Conservation (phyloP, 805 yeast genomes). For the Cyberlindnera bimundalis region DNA sequence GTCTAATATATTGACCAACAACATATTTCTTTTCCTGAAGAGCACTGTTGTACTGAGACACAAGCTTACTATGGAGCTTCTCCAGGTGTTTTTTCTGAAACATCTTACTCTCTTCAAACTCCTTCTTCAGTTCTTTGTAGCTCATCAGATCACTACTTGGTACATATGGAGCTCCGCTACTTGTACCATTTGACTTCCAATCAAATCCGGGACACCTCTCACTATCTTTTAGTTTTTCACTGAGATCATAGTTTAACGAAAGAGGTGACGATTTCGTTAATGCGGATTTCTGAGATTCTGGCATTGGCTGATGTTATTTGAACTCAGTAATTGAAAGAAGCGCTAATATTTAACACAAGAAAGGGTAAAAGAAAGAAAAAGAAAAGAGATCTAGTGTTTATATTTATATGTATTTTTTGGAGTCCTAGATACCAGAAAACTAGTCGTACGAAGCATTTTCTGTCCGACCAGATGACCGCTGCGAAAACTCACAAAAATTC, state of each 20-base stretch:
- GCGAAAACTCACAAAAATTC: no score
- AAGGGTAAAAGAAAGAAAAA: neutral
- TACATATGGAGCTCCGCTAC: neutral
- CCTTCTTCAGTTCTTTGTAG: slow-evolving; percentile 4
- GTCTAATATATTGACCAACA: neutral
- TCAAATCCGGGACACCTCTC: neutral
- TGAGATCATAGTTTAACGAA: neutral
- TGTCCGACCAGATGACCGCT: no score
- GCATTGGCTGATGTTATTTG: no score
- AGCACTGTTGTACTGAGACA: neutral
- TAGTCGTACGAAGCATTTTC: no score
- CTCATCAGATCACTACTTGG: neutral
- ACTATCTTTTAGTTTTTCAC: neutral
- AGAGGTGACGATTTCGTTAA: neutral
- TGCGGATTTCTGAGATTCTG: no score
- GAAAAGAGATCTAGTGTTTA: no score
- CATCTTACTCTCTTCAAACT: slow-evolving; percentile 10
- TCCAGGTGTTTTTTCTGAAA: neutral
- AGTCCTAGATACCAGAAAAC: no score
- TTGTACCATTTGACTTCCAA: neutral
- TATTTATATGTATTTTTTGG: no score
- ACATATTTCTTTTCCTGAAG: neutral
- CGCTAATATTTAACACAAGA: neutral
- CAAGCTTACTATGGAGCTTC: slow-evolving; percentile 1
- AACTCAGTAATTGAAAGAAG: no score